Base-by-base conservation (phyloP, 176 grass and related monocot genomes). In the Ananas comosus region DNA sequence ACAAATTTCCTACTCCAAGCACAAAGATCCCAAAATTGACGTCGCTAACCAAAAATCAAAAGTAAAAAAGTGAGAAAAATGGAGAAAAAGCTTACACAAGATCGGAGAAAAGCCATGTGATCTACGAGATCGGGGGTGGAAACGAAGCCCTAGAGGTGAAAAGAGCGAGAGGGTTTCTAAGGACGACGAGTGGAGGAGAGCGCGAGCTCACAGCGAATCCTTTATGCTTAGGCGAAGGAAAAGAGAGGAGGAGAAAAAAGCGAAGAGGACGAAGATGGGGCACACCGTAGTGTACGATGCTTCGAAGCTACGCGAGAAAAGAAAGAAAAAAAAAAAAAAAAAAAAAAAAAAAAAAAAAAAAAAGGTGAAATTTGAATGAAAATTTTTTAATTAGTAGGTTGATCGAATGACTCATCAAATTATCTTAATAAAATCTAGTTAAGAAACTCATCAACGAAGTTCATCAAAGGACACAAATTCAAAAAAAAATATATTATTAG, bases 71-170 rank as follows among this genome's bases (percentile, higher is more conserved):
- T 61, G 17, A 7, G 2, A 10, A 19, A 22, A 57, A 16, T 57
- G n/a, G 21, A 61, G 56, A 2, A 22, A 2, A 22, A 22, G 0
- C 56, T 61, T 61, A 61, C 56, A 19, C 1, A 18, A 13, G 56
- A 61, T 22, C 56, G 56, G 56, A 61, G 56, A 9, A 61, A 61
- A 61, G 56, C 56, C 56, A 61, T 61, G 56, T 2, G 56, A 61
- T 5, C 56, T 16, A 61, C n/a, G 7, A 61, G 56, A 22, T 61
- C 17, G 56, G 56, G 10, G 21, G 56, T 1, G 16, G 17, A 2
- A 61, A 61, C 21, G 16, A n/a, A 61, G 4, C 56, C 56, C 1
- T 18, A 61, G 3, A 61, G 56, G 21, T 9, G 9, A 2, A 18
- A 19, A 42, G 56, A 22, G 56, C 17, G 16, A 16, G 56, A 59